A percentile compares a stretch with the other conserved stretches of the same genome.
These are phyloP conservation scores for Trichosporon sp. DNA, from an alignment of 1,284 basidiomycete species.

Conservation along the genomic window DNA sequence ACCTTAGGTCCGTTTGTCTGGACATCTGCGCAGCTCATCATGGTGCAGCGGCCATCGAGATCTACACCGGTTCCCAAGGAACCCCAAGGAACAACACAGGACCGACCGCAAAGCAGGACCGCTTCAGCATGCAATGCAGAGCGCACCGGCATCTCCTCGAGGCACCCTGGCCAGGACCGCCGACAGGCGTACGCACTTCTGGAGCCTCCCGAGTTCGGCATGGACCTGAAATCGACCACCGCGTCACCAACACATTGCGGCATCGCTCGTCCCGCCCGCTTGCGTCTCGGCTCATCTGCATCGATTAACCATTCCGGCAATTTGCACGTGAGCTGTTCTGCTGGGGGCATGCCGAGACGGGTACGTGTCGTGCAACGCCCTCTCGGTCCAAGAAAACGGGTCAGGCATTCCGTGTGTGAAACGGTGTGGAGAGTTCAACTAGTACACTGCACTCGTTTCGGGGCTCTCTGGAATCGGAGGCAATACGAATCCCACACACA, in stretches of 20 bases:
- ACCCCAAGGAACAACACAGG: not conserved
- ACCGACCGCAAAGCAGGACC: no score
- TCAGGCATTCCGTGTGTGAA: not conserved
- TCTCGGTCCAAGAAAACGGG: not conserved
- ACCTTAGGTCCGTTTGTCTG: no score
- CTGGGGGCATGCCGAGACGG: not conserved
- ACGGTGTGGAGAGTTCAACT: not conserved
- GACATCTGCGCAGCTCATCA: not conserved
- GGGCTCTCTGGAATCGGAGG: not conserved
- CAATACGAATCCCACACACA: not conserved
- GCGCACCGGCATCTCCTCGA: not conserved
- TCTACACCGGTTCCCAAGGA: not conserved
- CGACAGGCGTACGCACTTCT: not conserved
- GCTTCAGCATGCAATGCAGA: no score
- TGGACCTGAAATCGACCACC: not conserved
- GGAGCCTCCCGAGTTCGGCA: not conserved
- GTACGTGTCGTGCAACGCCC: not conserved
- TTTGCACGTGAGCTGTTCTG: not conserved
- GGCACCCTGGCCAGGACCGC: not conserved
- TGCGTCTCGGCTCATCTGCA: not conserved
- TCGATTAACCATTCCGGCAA: not conserved
- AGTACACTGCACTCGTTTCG: not conserved
- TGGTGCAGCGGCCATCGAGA: not conserved
- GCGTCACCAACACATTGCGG: not conserved
- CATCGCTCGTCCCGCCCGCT: not conserved